Percentiles rank a stretch among this genome's conserved stretches.
These are phyloP conservation scores for Fragaria nilgerrensis DNA, from an alignment of 306 rosid species.

Conservation along the genomic window DNA sequence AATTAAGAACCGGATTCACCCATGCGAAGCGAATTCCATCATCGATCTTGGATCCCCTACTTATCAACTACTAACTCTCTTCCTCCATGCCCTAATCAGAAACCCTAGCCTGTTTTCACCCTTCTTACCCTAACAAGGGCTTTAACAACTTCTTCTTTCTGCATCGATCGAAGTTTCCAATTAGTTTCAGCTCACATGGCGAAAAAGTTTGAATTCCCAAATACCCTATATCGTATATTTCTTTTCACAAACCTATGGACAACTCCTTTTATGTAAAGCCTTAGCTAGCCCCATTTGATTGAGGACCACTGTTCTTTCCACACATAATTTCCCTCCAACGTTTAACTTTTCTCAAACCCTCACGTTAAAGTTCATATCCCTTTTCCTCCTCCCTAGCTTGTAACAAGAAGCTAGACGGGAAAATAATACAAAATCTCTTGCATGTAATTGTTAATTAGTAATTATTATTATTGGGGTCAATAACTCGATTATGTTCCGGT, in stretches of 20 bases:
- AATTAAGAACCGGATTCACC: not conserved
- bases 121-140: not conserved
- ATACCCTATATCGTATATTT: constrained; percentile 18
- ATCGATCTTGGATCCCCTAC: not conserved
- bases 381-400: not conserved
- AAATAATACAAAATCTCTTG: not conserved
- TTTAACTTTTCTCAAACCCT: constrained; percentile 17
- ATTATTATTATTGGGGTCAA: no score
- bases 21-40: not conserved
- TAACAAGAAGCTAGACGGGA: not conserved
- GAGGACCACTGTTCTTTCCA: constrained; percentile 29
- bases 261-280: constrained; percentile 26
- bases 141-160: not conserved
- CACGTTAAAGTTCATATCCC: not conserved
- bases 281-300: not conserved
- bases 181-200: constrained; percentile 13
- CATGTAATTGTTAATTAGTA: not conserved
- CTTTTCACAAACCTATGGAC: constrained; percentile 27
- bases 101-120: not conserved
- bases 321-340: constrained; percentile 21
- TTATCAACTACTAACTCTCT: not conserved
- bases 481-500: no score
- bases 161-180: constrained; percentile 13
- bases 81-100: not conserved
- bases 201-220: constrained; percentile 15